phyloP scores from a whole-genome alignment of 176 grass and related monocot species.

The Guadua angustifolia region DNA sequence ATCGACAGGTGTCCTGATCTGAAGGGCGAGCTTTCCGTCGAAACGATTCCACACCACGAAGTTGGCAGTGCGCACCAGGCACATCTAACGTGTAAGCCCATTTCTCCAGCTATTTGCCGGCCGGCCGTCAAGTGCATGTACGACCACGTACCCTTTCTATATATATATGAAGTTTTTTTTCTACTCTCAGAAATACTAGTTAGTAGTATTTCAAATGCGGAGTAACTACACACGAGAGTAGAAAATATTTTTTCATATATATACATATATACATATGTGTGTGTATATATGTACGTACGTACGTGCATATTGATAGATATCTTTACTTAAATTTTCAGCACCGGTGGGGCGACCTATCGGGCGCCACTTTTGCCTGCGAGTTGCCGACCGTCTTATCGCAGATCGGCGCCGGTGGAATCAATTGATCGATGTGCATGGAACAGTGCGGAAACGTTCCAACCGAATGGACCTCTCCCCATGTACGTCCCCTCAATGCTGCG shows the following conservation, averaged over 20 bases:
- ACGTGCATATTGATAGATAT: no score
- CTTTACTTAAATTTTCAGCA: not conserved
- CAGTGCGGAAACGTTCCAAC: not conserved
- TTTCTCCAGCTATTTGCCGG: not conserved
- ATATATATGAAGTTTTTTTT: not conserved
- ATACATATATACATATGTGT: no score
- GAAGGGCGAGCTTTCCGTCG: slow-evolving; percentile 27
- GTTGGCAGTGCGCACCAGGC: slow-evolving; percentile 39
- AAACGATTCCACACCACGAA: not conserved
- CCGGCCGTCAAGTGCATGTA: slow-evolving; percentile 19
- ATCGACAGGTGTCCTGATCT: not conserved
- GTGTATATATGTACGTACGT: no score
- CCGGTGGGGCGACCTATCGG: slow-evolving; percentile 19
- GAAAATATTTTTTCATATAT: no score
- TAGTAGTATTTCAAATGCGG: no score
- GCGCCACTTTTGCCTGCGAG: not conserved
- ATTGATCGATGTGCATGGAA: not conserved
- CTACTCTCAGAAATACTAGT: no score
- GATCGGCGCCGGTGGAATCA: not conserved
- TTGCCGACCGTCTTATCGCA: slow-evolving; percentile 40
- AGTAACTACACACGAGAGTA: no score
- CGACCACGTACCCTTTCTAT: not conserved
- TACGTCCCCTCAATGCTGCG: not conserved
- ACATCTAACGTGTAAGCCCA: not conserved
- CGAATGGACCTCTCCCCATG: not conserved